These are phyloP conservation scores for Neurospora sp. DNA, from an alignment of 495 filamentous ascomycete species.

Conservation along the genomic window DNA sequence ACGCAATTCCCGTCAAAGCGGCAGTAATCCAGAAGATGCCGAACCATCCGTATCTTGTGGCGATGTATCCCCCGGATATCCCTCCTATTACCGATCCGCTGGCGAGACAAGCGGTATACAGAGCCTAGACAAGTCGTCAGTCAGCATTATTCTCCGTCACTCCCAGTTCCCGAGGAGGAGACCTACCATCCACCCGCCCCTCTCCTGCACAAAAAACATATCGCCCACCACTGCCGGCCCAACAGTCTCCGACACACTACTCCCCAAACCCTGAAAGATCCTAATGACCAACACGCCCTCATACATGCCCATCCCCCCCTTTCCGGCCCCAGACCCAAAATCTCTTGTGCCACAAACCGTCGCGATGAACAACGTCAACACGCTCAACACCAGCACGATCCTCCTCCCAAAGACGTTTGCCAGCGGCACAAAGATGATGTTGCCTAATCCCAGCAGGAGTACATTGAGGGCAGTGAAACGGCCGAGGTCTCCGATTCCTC, in stretches of 20 bases:
- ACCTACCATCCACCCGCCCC: conserved; percentile 38
- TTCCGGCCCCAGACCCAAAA: neutral
- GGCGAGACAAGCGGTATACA: conserved; percentile 44
- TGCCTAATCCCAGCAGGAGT: conserved; percentile 17
- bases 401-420: conserved; percentile 48
- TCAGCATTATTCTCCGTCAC: neutral
- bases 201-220: conserved; percentile 42
- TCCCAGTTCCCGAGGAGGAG: neutral
- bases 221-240: conserved; percentile 45
- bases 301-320: neutral
- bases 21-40: conserved; percentile 36
- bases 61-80: conserved; percentile 40
- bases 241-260: conserved; percentile 44
- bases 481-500: conserved; percentile 11
- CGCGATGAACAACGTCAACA: conserved; percentile 33
- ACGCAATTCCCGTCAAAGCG: conserved; percentile 23
- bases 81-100: conserved; percentile 39
- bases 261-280: conserved; percentile 43
- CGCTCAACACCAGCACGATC: conserved; percentile 41
- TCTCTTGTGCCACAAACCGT: conserved; percentile 35
- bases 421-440: conserved; percentile 45
- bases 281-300: conserved; percentile 33
- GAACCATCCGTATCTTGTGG: conserved; percentile 30
- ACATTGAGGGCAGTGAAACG: conserved; percentile 22
- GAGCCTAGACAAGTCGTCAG: conserved; percentile 20